Evolutionary conservation across 2,329 filamentous ascomycete species (phyloP).

Genomic region (Rosellinia necatrix): DNA sequence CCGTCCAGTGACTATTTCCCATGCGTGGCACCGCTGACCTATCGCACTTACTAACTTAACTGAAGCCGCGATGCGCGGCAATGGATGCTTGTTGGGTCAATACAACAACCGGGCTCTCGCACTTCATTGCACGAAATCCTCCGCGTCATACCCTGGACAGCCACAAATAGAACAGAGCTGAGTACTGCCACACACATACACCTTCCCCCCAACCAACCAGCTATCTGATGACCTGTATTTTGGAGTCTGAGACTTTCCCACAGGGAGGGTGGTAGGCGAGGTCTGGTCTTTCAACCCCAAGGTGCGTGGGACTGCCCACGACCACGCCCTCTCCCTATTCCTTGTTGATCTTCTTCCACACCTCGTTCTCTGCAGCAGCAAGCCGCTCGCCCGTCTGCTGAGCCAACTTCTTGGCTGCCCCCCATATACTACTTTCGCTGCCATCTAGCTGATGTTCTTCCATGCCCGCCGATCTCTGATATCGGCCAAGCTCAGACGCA

Average conservation of each 20-base stretch:
- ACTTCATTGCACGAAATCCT: slow-evolving; percentile 19
- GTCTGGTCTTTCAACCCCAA: slow-evolving; percentile 1
- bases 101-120: slow-evolving; percentile 13
- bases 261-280: slow-evolving; percentile 19
- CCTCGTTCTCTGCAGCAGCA: slow-evolving; percentile 62
- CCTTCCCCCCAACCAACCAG: slow-evolving; percentile 24
- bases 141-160: slow-evolving; percentile 18
- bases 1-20: not conserved
- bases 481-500: slow-evolving; percentile 55
- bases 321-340: slow-evolving; percentile 41
- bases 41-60: slow-evolving; percentile 16
- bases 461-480: slow-evolving; percentile 52
- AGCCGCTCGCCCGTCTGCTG: slow-evolving; percentile 61
- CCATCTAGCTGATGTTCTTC: slow-evolving; percentile 40
- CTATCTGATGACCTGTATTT: slow-evolving; percentile 11
- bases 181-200: slow-evolving; percentile 26
- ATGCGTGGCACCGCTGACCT: no score
- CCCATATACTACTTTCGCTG: slow-evolving; percentile 53
- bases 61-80: slow-evolving; percentile 18
- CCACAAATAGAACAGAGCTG: slow-evolving; percentile 32
- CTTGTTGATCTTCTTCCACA: slow-evolving; percentile 68
- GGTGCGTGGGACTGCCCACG: slow-evolving; percentile 8
- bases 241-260: slow-evolving; percentile 19
- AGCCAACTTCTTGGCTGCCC: slow-evolving; percentile 62
- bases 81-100: slow-evolving; percentile 11